Evolutionary conservation across 2,329 filamentous ascomycete genomes (phyloP), one percentile per base, ranked within the genome.

Genomic region (Gnomoniopsis smithogilvyi): DNA sequence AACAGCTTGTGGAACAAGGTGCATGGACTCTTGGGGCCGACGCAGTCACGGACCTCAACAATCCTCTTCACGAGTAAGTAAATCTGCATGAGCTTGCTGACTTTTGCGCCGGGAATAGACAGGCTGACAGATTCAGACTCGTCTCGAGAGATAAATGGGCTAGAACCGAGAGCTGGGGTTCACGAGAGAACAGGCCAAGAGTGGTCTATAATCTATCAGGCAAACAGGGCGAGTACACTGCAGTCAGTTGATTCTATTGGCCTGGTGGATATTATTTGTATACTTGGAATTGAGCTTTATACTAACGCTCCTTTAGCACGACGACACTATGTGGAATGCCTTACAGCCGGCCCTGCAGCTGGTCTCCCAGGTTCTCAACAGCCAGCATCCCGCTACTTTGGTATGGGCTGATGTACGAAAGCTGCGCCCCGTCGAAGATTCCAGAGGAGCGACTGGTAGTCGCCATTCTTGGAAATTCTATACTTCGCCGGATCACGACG

Each of bases 321-420:
- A 60, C 12, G 54, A 60, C 15, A 36, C 47, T 12, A 6, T 62
- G 8, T 60, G 61, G 61, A 33, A 51, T 8, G 61, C 61, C 1
- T 21, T 62, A 21, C 61, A 62, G 11, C 61, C 61, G 6, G 34
- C 58, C 6, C 54, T 62, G 11, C 61, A 60, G 24, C 7, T 62
- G n/a, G 53, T 57, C 19, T 48, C 58, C 4, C 56, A 43, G 7
- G 10, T 62, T 19, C 54, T 61, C 10, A 21, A 48, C 47, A 54
- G 58, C 21, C 46, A 62, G 3, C 61, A 60, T 33, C 58, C 61
- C 7, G 30, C 33, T 21, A 57, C 54, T 19, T 60, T 41, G 51
- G 61, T 47, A 3, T 58, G 46, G 51, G 54, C 54, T 22, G 58
- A 62, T 26, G 48, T 62, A 17, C 45, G 56, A 17, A 58, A 33